Evolutionary conservation across 257 asterid species (phyloP).

Genomic region (Scutellaria minor): DNA sequence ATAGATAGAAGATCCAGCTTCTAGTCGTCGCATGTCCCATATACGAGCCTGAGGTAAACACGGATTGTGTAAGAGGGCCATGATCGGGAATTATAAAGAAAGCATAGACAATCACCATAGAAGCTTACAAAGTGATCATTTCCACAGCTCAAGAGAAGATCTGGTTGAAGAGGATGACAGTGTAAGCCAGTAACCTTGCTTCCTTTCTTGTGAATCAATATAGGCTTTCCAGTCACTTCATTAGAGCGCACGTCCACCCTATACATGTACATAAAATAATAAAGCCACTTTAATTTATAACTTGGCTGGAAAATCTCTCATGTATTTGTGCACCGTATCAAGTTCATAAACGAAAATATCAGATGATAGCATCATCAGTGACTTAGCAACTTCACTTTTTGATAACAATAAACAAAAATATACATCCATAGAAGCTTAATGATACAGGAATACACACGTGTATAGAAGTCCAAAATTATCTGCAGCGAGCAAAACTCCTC

Average conservation of each 20-base stretch:
- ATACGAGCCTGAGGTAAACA: constrained; percentile 76
- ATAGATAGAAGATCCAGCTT: constrained; percentile 75
- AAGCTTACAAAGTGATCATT: constrained; percentile 90
- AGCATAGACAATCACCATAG: constrained; percentile 18
- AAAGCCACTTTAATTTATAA: neutral
- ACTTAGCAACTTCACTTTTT: too few species aligned
- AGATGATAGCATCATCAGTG: too few species aligned
- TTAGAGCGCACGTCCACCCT: constrained; percentile 83
- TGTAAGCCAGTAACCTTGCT: constrained; percentile 94
- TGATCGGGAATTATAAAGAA: neutral
- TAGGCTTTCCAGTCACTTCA: constrained; percentile 56
- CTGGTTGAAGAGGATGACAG: constrained; percentile 97
- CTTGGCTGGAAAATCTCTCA: neutral
- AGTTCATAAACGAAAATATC: too few species aligned
- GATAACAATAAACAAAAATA: too few species aligned
- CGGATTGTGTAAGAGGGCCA: constrained; percentile 22
- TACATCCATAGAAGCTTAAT: constrained; percentile 12
- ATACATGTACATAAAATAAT: constrained; percentile 35
- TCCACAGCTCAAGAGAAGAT: constrained; percentile 88
- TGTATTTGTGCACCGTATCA: neutral
- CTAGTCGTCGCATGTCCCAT: constrained; percentile 88
- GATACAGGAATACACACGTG: constrained; percentile 55
- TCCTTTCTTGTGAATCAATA: constrained; percentile 90
- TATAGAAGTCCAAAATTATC: constrained; percentile 89
- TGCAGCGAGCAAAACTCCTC: constrained; percentile 70